Conservation (phyloP, 352 stramenopile genomes). For the Thalassiosira livingstoniorum region DNA sequence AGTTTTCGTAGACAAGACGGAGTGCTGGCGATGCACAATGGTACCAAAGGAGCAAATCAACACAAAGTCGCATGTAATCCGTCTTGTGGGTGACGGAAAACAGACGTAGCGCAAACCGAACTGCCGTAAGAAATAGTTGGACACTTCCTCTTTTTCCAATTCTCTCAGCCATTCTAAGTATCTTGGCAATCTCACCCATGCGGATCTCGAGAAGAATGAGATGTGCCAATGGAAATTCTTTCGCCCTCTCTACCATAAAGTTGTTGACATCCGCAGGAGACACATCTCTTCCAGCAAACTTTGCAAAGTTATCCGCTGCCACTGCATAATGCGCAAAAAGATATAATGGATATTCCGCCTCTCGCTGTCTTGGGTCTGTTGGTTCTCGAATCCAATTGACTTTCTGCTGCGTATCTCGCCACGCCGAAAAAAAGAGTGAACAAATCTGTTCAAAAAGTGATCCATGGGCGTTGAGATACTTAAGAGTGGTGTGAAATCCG, state of each 20-base stretch:
- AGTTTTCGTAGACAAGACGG: slow-evolving; percentile 1
- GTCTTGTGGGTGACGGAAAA: slow-evolving; percentile 7
- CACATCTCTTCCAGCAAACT: background rate
- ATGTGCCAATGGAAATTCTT: slow-evolving; percentile 19
- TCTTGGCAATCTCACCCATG: slow-evolving; percentile 8
- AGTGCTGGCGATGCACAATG: slow-evolving; percentile 21
- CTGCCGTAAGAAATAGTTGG: background rate
- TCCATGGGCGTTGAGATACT: slow-evolving; percentile 32
- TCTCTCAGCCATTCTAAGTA: background rate
- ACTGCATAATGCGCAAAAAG: slow-evolving; percentile 19
- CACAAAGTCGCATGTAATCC: slow-evolving; percentile 7
- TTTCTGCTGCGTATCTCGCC: slow-evolving; percentile 17
- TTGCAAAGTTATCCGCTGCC: slow-evolving; percentile 10
- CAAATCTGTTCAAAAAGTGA: slow-evolving; percentile 35
- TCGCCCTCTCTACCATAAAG: slow-evolving; percentile 35
- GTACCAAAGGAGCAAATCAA: background rate
- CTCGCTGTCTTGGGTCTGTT: slow-evolving; percentile 30
- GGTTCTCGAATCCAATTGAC: slow-evolving; percentile 28
- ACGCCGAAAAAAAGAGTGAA: slow-evolving; percentile 1
- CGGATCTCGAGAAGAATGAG: slow-evolving; percentile 2
- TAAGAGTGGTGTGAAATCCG: slow-evolving; percentile 27
- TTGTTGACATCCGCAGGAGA: slow-evolving; percentile 31
- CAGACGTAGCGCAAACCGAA: slow-evolving; percentile 2
- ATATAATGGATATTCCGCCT: slow-evolving; percentile 34
- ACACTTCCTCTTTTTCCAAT: slow-evolving; percentile 7